These are phyloP conservation scores for Helianthus tuberosus DNA, from an alignment of 129 eudicot species.

Conservation along the genomic window DNA sequence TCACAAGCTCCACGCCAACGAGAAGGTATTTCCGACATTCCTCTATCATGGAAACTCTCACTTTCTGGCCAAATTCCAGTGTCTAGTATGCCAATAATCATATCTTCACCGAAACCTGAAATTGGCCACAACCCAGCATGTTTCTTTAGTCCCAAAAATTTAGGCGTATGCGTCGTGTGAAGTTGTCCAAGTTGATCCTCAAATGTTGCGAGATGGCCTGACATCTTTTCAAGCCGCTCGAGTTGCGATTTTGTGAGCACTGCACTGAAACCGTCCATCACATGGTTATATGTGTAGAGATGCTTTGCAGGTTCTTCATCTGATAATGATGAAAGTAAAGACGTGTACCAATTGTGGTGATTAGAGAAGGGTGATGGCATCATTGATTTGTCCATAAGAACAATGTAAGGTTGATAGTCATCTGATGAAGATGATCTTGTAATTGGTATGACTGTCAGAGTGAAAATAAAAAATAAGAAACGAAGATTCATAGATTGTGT, in stretches of 20 bases:
- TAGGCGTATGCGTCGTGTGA: constrained; percentile 53
- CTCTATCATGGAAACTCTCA: constrained; percentile 47
- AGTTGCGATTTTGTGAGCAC: constrained; percentile 36
- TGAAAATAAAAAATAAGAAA: constrained; percentile 17
- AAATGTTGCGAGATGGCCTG: constrained; percentile 39
- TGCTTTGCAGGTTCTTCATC: constrained; percentile 29
- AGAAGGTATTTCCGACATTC: constrained; percentile 50
- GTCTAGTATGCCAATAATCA: constrained; percentile 51
- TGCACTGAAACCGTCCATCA: constrained; percentile 47
- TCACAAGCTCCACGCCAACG: constrained; percentile 58
- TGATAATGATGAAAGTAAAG: constrained; percentile 45
- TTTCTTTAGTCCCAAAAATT: constrained; percentile 41
- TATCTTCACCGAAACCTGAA: constrained; percentile 47
- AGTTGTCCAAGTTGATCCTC: constrained; percentile 44
- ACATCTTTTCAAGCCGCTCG: constrained; percentile 25
- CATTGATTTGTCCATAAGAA: constrained; percentile 53
- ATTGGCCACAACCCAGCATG: constrained; percentile 47
- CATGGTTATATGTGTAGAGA: constrained; percentile 52
- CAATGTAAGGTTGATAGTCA: constrained; percentile 41
- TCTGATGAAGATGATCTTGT: constrained; percentile 23
- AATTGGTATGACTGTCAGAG: constrained; percentile 18
- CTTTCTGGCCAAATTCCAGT: constrained; percentile 64
- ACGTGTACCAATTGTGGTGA: constrained; percentile 53
- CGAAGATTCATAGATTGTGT: constrained; percentile 18
- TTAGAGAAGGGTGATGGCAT: constrained; percentile 43